These are phyloP conservation scores for Nitzschia sp. DNA, from an alignment of 108 stramenopile species.

Conservation along the genomic window DNA sequence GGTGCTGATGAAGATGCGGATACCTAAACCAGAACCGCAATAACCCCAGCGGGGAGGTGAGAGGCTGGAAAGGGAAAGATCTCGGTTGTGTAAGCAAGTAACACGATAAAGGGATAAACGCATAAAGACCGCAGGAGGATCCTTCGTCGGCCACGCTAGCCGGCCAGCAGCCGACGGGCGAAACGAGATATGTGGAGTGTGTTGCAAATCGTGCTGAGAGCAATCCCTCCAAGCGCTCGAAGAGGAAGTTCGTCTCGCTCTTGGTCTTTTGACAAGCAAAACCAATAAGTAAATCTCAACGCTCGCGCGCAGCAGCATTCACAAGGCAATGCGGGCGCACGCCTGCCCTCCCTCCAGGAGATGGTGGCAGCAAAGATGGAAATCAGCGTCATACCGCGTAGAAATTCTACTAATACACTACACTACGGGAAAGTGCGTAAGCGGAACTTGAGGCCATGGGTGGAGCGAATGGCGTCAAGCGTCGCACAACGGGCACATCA, in stretches of 20 bases:
- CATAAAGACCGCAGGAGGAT: constrained; percentile 4
- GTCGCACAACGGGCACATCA: background rate
- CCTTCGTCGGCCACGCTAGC: constrained; percentile 23
- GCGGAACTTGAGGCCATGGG: too few relatives aligned
- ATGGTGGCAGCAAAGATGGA: too few relatives aligned
- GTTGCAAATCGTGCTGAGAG: constrained; percentile 3
- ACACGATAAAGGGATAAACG: constrained; percentile 12
- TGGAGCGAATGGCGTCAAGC: too few relatives aligned
- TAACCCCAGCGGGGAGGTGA: background rate
- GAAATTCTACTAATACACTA: too few relatives aligned
- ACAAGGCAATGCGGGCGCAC: background rate
- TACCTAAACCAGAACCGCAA: constrained; percentile 28
- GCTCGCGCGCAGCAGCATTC: constrained; percentile 1
- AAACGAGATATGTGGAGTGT: constrained; percentile 7
- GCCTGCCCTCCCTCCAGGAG: too few relatives aligned
- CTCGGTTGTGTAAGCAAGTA: constrained; percentile 15
- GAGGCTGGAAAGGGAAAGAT: constrained; percentile 5
- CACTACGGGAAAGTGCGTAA: too few relatives aligned
- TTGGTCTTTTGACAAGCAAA: background rate
- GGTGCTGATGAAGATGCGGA: constrained; percentile 45
- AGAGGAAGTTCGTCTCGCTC: constrained; percentile 9
- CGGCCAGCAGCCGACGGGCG: constrained; percentile 27
- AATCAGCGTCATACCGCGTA: too few relatives aligned
- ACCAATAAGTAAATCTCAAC: constrained; percentile 1
- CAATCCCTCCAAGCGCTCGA: background rate